Evolutionary conservation across 345 rosid species (phyloP).

Genomic region (Pseudoturritis turrita): DNA sequence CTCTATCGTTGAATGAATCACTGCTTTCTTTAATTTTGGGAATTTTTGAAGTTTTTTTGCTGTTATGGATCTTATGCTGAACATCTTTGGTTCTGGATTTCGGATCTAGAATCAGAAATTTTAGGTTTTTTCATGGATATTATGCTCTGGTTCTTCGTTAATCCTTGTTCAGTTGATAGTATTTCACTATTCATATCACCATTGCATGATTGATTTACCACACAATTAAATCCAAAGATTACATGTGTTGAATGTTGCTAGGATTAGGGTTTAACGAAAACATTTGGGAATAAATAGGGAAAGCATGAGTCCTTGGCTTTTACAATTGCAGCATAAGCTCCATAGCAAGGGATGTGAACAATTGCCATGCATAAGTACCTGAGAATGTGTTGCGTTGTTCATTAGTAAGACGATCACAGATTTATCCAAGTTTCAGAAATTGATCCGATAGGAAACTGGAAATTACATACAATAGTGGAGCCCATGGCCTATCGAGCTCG

Average conservation of each 20-base stretch:
- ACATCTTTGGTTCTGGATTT: constrained; percentile 11
- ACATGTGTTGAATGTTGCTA: background rate
- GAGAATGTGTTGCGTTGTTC: background rate
- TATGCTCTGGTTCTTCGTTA: background rate
- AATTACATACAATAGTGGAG: constrained; percentile 74
- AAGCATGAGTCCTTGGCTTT: constrained; percentile 44
- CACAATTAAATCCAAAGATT: background rate
- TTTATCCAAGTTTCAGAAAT: background rate
- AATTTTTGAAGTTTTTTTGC: background rate
- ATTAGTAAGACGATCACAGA: background rate
- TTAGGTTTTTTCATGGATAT: background rate
- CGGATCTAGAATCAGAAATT: background rate
- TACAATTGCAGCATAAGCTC: constrained; percentile 47
- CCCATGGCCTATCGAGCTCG: constrained; percentile 57
- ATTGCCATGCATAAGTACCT: constrained; percentile 66
- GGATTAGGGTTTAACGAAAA: constrained; percentile 24
- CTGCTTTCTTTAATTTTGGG: background rate
- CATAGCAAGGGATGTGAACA: constrained; percentile 72
- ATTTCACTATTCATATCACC: background rate
- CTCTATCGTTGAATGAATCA: background rate
- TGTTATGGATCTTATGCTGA: constrained; percentile 15
- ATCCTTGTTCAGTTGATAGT: background rate
- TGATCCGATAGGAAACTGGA: too few relatives aligned
- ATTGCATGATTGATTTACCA: background rate
- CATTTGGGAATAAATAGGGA: constrained; percentile 45